Conservation (phyloP, 2,329 filamentous ascomycete species). For the Aspergillus sojae region DNA sequence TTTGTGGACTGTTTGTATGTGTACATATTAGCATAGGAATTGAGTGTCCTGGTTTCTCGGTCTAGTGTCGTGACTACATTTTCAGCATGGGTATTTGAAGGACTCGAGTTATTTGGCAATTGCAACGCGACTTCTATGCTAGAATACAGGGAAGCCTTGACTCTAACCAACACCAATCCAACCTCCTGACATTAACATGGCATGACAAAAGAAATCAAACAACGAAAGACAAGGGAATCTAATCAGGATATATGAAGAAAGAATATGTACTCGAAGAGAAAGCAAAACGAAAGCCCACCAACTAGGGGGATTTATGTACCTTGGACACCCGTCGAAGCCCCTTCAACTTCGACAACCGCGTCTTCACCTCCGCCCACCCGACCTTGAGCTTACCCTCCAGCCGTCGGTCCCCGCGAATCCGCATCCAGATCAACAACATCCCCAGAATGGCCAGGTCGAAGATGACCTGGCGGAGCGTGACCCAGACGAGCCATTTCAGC, state of each 20-base stretch:
- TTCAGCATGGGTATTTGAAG: neutral
- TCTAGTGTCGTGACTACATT: conserved; percentile 8
- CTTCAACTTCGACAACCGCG: conserved; percentile 32
- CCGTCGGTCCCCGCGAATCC: conserved; percentile 45
- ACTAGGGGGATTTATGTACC: conserved; percentile 26
- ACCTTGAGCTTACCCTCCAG: conserved; percentile 42
- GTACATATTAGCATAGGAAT: conserved; percentile 46
- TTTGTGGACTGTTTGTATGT: conserved; percentile 31
- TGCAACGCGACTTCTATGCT: conserved; percentile 14
- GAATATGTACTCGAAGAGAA: conserved; percentile 9
- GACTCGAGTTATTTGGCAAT: neutral
- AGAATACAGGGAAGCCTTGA: conserved; percentile 14
- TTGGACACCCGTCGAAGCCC: conserved; percentile 25
- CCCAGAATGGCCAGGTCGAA: conserved; percentile 65
- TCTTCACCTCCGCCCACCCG: conserved; percentile 38
- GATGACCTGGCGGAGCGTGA: conserved; percentile 70
- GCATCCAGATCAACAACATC: conserved; percentile 44
- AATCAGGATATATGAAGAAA: conserved; percentile 3
- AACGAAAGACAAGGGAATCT: conserved; percentile 6
- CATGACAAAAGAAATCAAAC: conserved; percentile 11
- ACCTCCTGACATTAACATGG: neutral
- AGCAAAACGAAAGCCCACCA: conserved; percentile 19
- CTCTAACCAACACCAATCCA: conserved; percentile 12
- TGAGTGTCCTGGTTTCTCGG: conserved; percentile 31
- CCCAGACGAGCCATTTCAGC: conserved; percentile 71